These are phyloP conservation scores for Vitis cinerea DNA, from an alignment of 164 flowering plant genomes.

Conservation along the genomic window DNA sequence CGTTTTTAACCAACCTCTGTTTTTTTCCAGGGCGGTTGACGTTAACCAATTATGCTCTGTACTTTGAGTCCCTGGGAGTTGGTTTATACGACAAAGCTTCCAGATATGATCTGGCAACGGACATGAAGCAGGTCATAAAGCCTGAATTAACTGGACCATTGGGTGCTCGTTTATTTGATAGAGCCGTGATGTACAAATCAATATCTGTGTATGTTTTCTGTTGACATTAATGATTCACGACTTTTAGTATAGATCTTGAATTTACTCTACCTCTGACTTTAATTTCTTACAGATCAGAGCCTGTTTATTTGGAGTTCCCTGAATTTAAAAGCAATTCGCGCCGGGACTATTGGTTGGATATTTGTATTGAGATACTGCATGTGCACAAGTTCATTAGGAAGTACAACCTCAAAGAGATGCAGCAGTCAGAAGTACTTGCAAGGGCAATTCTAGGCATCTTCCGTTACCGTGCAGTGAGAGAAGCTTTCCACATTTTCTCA, in stretches of 20 bases:
- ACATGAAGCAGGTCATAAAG: constrained; percentile 77
- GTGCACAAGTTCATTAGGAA: constrained; percentile 66
- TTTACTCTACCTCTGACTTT: constrained; percentile 7
- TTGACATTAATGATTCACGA: constrained; percentile 5
- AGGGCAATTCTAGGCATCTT: constrained; percentile 67
- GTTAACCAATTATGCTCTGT: constrained; percentile 69
- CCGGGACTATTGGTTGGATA: constrained; percentile 91
- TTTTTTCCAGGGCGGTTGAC: constrained; percentile 71
- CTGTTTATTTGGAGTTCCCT: constrained; percentile 77
- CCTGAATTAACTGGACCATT: constrained; percentile 90
- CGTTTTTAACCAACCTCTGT: neutral
- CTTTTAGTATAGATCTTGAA: constrained; percentile 1
- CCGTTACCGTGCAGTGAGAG: constrained; percentile 69
- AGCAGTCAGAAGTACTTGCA: constrained; percentile 69
- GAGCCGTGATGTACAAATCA: constrained; percentile 88
- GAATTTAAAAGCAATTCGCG: constrained; percentile 82
- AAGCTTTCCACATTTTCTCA: constrained; percentile 54
- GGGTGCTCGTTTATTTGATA: constrained; percentile 91
- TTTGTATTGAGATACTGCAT: constrained; percentile 66
- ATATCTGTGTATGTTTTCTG: constrained; percentile 53
- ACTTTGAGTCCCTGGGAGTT: constrained; percentile 86
- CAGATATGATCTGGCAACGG: constrained; percentile 67
- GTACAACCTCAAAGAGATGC: constrained; percentile 44
- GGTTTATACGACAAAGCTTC: constrained; percentile 78
- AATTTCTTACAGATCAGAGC: constrained; percentile 59